These are phyloP conservation scores for Starmera pachycereana DNA, from an alignment of 805 yeast genomes.

Conservation along the genomic window DNA sequence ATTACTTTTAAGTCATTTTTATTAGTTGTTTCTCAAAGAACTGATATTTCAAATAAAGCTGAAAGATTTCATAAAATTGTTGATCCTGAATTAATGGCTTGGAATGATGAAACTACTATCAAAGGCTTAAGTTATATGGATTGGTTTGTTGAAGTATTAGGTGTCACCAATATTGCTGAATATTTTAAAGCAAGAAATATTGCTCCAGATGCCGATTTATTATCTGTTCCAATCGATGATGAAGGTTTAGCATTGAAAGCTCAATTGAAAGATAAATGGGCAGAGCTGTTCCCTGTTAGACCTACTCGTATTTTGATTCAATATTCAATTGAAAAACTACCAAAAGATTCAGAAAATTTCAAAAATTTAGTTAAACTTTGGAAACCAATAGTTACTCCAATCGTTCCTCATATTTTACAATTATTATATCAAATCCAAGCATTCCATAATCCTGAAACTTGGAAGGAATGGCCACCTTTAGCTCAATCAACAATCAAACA, in stretches of 20 bases:
- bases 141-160: constrained; percentile 97
- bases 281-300: constrained; percentile 86
- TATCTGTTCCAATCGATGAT: constrained; percentile 82
- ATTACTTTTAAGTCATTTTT: constrained; percentile 91
- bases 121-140: constrained; percentile 83
- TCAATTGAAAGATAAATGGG: constrained; percentile 84
- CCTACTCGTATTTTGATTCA: constrained; percentile 93
- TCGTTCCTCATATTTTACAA: constrained; percentile 83
- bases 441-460: constrained; percentile 86
- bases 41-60: constrained; percentile 60
- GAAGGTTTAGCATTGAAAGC: constrained; percentile 69
- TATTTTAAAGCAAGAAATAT: constrained; percentile 81
- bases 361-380: constrained; percentile 59
- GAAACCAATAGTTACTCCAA: constrained; percentile 90
- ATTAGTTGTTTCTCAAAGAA: constrained; percentile 83
- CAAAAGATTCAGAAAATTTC: constrained; percentile 69
- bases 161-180: constrained; percentile 86
- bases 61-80: constrained; percentile 80
- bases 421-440: constrained; percentile 85
- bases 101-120: constrained; percentile 89
- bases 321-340: constrained; percentile 86
- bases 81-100: constrained; percentile 84
- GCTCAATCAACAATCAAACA: constrained; percentile 89
- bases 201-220: constrained; percentile 60
- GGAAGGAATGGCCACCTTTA: constrained; percentile 79